Conservation (phyloP, 495 filamentous ascomycete genomes). For the Penicillium soppii region DNA sequence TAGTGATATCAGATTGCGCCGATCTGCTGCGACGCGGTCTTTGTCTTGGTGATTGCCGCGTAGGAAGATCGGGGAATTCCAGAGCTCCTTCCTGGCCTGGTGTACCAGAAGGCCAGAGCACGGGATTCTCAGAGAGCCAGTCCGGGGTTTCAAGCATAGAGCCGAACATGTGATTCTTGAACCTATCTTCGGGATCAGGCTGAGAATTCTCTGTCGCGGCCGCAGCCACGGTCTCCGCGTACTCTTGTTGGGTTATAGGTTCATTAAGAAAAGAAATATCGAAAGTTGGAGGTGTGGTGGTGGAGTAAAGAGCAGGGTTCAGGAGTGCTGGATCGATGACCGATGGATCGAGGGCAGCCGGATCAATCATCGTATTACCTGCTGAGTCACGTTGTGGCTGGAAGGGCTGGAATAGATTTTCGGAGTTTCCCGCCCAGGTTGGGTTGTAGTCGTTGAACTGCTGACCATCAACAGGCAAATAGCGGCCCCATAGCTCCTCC, state of each 20-base stretch:
- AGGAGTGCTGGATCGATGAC: constrained; percentile 1
- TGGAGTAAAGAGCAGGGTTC: background rate
- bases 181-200: background rate
- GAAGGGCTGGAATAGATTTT: no score
- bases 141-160: background rate
- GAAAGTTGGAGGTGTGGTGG: background rate
- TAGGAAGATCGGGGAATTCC: constrained; percentile 3
- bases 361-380: background rate
- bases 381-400: background rate
- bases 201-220: background rate
- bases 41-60: background rate
- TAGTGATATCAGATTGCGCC: background rate
- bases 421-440: background rate
- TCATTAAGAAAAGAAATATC: background rate
- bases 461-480: constrained; percentile 4
- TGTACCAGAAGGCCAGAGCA: background rate
- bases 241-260: no score
- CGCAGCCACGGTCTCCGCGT: no score
- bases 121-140: background rate
- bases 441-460: constrained; percentile 4
- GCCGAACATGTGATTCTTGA: background rate
- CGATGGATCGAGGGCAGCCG: background rate
- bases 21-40: background rate
- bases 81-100: constrained; percentile 1
- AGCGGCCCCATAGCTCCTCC: constrained; percentile 1